These are phyloP conservation scores for Aspergillus pseudoviridinutans DNA, from an alignment of 2,329 filamentous ascomycete genomes.

Conservation along the genomic window DNA sequence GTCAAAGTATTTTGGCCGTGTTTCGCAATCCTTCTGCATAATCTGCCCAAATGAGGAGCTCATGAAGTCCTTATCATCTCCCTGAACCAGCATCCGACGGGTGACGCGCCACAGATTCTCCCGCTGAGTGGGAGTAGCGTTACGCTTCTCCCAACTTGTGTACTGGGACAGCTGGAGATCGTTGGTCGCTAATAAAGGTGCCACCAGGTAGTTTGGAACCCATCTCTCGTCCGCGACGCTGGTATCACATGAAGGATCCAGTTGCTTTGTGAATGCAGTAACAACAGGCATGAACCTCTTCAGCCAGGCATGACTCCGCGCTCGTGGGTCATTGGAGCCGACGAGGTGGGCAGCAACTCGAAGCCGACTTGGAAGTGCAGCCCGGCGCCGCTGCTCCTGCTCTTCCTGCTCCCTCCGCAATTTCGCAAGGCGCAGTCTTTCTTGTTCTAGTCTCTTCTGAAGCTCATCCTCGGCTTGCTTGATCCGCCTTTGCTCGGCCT, in stretches of 20 bases:
- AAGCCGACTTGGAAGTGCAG: constrained; percentile 44
- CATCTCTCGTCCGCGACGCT: constrained; percentile 43
- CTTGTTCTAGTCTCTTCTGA: constrained; percentile 40
- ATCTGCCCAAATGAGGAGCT: constrained; percentile 37
- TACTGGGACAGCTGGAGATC: constrained; percentile 48
- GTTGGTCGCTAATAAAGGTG: constrained; percentile 46
- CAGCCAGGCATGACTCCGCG: constrained; percentile 42
- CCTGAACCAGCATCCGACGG: constrained; percentile 43
- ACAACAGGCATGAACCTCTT: constrained; percentile 45
- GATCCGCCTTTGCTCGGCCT: constrained; percentile 40
- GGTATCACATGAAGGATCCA: constrained; percentile 36
- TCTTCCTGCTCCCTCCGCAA: constrained; percentile 43
- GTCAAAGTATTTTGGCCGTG: constrained; percentile 44
- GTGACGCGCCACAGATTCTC: constrained; percentile 47
- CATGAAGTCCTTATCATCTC: constrained; percentile 35
- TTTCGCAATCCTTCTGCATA: constrained; percentile 40
- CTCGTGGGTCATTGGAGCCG: constrained; percentile 39
- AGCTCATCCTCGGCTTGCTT: constrained; percentile 47
- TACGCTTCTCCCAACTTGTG: constrained; percentile 44
- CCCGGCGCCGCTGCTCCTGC: constrained; percentile 43
- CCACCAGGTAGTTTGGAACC: constrained; percentile 48
- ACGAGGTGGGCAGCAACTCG: constrained; percentile 43
- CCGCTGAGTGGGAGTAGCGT: constrained; percentile 40
- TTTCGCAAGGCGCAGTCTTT: constrained; percentile 41
- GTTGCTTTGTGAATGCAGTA: constrained; percentile 41